Evolutionary conservation across 495 filamentous ascomycete species (phyloP), one percentile per base, ranked within the genome.

Genomic region (Tuber brumale): DNA sequence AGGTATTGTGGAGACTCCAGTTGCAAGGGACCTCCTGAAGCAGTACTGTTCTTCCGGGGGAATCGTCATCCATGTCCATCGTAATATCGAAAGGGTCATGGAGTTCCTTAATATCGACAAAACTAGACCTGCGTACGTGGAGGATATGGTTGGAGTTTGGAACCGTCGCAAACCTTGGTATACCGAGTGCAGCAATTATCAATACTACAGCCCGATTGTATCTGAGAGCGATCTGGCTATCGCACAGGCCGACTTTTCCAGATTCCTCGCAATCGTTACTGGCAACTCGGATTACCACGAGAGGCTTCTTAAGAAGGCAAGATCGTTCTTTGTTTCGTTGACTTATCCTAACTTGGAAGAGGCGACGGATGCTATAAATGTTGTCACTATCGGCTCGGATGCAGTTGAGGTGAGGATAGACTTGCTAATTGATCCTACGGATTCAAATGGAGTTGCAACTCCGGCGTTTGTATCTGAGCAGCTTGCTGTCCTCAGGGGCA

Each of bases 391-490:
- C 70, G 96, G 95, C 16, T 92, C 92, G 19, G 95, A 99, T 84
- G 96, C 96, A 23, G 92, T 98, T 12, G 95, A 99, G 85, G 82
- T 98, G 73, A 90, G 95, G 7, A 93, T 97, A n/a, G 95, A 99
- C 85, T 85, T 99, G 42, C 87, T 99, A 35, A 86, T 92, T 80
- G 94, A 97, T 78, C 90, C 91, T 27, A 84, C 88, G 16, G 87
- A 87, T 0, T 81, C 84, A 57, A 86, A 88, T 71, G 88, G 88
- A 1, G 85, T 91, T 57, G 91, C 92, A 23, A 87, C 89, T 0
- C 77, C 88, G 18, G 93, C 97, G 74, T 97, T 91, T 76, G 88
- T 98, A 44, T 88, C 90, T 46, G 89, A 91, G 69, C 94, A 98
- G 80, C 86, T 98, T 42, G 90, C 95, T 3, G 87, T 94, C 72